Conservation (phyloP, 2,329 filamentous ascomycete genomes). For the Plectosphaerella plurivora region DNA sequence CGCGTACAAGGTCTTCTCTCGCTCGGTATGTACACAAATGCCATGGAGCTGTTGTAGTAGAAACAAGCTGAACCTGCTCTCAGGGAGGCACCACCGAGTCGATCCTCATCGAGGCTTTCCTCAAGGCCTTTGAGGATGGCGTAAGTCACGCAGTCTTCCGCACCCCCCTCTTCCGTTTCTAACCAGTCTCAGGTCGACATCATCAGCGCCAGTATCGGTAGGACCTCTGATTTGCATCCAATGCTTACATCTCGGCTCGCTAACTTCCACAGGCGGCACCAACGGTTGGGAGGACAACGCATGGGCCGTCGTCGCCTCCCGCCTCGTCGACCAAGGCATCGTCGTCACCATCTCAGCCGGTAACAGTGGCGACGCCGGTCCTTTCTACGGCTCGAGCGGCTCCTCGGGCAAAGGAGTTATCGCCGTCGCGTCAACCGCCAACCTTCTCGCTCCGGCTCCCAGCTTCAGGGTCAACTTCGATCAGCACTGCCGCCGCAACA, state of each 20-base stretch:
- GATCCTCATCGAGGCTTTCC: constrained; percentile 24
- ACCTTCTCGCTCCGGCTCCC: constrained; percentile 18
- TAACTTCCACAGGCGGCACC: not conserved
- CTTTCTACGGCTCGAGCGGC: constrained; percentile 38
- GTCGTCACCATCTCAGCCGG: constrained; percentile 47
- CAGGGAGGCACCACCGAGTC: not conserved
- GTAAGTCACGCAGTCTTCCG: constrained; percentile 7
- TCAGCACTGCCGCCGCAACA: too few relatives aligned
- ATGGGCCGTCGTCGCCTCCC: constrained; percentile 1
- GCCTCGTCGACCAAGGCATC: constrained; percentile 31
- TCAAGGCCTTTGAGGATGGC: constrained; percentile 26
- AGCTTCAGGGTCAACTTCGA: constrained; percentile 21
- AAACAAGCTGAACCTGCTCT: not conserved
- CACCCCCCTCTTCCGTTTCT: not conserved
- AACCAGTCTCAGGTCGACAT: constrained; percentile 23
- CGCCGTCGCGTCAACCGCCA: constrained; percentile 35
- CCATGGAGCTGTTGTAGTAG: not conserved
- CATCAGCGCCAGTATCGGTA: constrained; percentile 36
- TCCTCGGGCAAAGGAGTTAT: constrained; percentile 34
- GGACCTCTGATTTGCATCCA: not conserved
- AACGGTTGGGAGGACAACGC: constrained; percentile 1
- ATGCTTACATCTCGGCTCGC: not conserved
- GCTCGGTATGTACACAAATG: not conserved
- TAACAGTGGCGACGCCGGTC: constrained; percentile 43
- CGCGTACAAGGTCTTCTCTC: constrained; percentile 20